A percentile compares a stretch with the other conserved stretches of the same genome.
These are phyloP conservation scores for Pyracantha coccinea DNA, from an alignment of 331 rosid species.

Conservation along the genomic window DNA sequence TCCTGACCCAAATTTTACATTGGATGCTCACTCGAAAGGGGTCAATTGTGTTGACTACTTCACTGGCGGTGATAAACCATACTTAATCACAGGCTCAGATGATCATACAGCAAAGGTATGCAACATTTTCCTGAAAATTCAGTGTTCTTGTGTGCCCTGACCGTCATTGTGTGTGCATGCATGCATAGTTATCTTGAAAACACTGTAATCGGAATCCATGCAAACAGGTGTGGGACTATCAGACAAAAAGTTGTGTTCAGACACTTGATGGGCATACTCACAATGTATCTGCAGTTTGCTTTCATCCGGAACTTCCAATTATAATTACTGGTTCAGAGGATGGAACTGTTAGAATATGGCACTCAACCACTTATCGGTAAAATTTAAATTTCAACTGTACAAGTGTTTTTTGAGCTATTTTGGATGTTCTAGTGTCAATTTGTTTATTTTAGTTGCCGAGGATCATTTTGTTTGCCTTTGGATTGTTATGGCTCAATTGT, in stretches of 20 bases:
- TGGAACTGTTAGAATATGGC: constrained; percentile 70
- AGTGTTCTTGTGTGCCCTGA: neutral
- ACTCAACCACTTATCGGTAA: constrained; percentile 59
- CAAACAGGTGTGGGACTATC: constrained; percentile 72
- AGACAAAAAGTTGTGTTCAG: constrained; percentile 46
- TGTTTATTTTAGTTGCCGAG: neutral
- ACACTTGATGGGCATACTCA: constrained; percentile 81
- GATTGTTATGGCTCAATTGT: neutral
- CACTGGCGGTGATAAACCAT: constrained; percentile 47
- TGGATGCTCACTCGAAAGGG: constrained; percentile 72
- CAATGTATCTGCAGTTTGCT: constrained; percentile 65
- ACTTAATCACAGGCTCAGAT: constrained; percentile 77
- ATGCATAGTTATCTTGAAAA: neutral
- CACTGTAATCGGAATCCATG: constrained; percentile 1
- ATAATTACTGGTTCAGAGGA: constrained; percentile 83
- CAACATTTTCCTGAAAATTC: neutral
- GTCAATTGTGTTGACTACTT: constrained; percentile 76
- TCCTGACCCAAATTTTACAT: constrained; percentile 49
- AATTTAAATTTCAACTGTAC: neutral
- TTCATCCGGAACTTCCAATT: constrained; percentile 67
- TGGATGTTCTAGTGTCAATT: neutral
- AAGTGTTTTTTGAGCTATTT: neutral
- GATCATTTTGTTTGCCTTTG: neutral
- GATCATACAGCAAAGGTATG: constrained; percentile 64
- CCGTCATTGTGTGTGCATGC: neutral